A percentile compares a stretch with the other conserved stretches of the same genome.
Evolutionary conservation across 495 filamentous ascomycete genomes (phyloP).

Genomic region (Podospora sp.): DNA sequence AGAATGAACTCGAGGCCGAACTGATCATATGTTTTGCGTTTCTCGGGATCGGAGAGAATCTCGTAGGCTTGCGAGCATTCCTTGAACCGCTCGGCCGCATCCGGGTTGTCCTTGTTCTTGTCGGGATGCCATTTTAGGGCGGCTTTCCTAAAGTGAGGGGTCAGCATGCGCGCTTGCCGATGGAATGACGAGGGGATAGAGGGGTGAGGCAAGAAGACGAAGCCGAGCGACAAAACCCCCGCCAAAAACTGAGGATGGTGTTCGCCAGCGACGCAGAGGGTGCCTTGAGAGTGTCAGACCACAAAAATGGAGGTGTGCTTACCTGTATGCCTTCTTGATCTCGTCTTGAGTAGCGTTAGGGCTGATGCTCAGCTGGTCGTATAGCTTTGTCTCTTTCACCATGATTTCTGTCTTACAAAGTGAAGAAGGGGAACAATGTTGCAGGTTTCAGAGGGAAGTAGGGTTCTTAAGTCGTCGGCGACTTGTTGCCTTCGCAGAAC

Average conservation of each 20-base stretch:
- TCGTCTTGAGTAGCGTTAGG: constrained; percentile 84
- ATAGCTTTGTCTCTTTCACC: constrained; percentile 87
- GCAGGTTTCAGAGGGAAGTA: not conserved
- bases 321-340: constrained; percentile 96
- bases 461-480: not conserved
- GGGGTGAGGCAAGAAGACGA: not conserved
- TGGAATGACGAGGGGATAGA: not conserved
- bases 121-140: constrained; percentile 95
- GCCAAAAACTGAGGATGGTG: not conserved
- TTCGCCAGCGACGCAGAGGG: not conserved
- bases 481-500: not conserved
- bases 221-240: not conserved
- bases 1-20: constrained; percentile 92
- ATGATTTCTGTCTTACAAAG: constrained; percentile 50
- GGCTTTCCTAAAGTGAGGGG: constrained; percentile 61
- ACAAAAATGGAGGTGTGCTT: constrained; percentile 36
- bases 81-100: constrained; percentile 87
- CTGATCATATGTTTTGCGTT: constrained; percentile 93
- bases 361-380: constrained; percentile 74
- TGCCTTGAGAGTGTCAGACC: too few species aligned
- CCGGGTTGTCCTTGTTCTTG: constrained; percentile 92
- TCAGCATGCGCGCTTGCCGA: constrained; percentile 22
- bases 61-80: constrained; percentile 97
- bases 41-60: constrained; percentile 95
- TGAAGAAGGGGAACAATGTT: not conserved